Base-by-base conservation (phyloP, 2,329 filamentous ascomycete genomes). In the Ilyonectria mors-panacis region DNA sequence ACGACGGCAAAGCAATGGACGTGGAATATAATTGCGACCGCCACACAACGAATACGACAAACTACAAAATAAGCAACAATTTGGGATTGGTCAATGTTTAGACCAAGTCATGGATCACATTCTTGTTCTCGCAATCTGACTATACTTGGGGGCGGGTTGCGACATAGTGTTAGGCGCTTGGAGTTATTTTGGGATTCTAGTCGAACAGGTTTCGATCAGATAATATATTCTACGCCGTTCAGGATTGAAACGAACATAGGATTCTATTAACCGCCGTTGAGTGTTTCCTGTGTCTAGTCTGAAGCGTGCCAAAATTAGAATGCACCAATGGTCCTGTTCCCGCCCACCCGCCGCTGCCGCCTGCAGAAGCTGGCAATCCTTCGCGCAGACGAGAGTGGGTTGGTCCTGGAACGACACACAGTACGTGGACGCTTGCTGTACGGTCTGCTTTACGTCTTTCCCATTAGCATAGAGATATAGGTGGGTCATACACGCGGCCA, bases 261-360 rank as follows among this genome's bases (percentile, higher is more conserved):
- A 6, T 53, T 13, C 9, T 12, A 13, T 33, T 12, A 19, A 30
- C 4, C 4, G 17, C 3, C 19, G 8, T n/a, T 51, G 4, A 12
- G 8, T 51, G 15, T 19, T 30, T 51, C 15, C 26, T 15, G 15
- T 30, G 47, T n/a, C 15, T 21, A 7, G 2, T 19, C 19, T 6
- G n/a, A 21, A 9, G 7, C 21, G 5, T 21, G 30, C 50, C 50
- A 53, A 53, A 53, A 53, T 53, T 53, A 53, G 50, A 35, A 53
- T 9, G 3, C n/a, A 10, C 13, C 26, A n/a, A 15, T 19, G 33
- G 33, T 23, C 21, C 35, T 37, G 35, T 37, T 37, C 10, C 35
- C 35, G 12, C 15, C 37, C 37, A 6, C 15, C 37, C 17, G 37
- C 37, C 6, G 39, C 37, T 2, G 39, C 39, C 39, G 39, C 39